These are phyloP conservation scores for Bryoerythrophyllum caledonicum DNA, from an alignment of 225 moss, liverwort and hornwort genomes.

Conservation along the genomic window DNA sequence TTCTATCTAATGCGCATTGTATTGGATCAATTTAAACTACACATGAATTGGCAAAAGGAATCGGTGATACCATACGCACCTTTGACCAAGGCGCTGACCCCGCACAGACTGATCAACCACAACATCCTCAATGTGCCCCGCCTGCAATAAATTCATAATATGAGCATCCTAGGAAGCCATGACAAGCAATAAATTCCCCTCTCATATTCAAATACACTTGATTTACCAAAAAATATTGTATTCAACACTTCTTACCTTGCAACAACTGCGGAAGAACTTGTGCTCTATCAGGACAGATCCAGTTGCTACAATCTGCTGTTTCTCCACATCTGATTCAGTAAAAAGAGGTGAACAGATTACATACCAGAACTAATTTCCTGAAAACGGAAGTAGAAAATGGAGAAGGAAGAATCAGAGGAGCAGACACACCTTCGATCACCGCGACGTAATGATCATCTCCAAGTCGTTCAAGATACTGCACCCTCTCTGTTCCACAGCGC, in stretches of 20 bases:
- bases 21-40: not conserved
- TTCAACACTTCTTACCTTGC: slow-evolving; percentile 60
- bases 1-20: not conserved
- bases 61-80: slow-evolving; percentile 35
- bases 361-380: not conserved
- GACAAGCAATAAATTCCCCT: not conserved
- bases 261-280: slow-evolving; percentile 72
- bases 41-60: not conserved
- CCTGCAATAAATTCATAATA: slow-evolving; percentile 39
- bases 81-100: slow-evolving; percentile 83
- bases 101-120: slow-evolving; percentile 79
- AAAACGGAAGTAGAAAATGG: not conserved
- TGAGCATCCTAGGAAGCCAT: not conserved
- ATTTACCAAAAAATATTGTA: not conserved
- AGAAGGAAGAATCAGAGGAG: not conserved
- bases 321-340: slow-evolving; percentile 64
- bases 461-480: slow-evolving; percentile 63
- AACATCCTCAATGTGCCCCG: slow-evolving; percentile 90
- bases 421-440: slow-evolving; percentile 84
- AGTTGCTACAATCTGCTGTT: slow-evolving; percentile 63
- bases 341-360: not conserved
- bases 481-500: slow-evolving; percentile 52
- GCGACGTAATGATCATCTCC: slow-evolving; percentile 60
- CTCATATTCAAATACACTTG: not conserved
- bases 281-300: slow-evolving; percentile 77